These are phyloP conservation scores for Lentinula edodes DNA, from an alignment of 768 basidiomycete genomes.

Conservation along the genomic window DNA sequence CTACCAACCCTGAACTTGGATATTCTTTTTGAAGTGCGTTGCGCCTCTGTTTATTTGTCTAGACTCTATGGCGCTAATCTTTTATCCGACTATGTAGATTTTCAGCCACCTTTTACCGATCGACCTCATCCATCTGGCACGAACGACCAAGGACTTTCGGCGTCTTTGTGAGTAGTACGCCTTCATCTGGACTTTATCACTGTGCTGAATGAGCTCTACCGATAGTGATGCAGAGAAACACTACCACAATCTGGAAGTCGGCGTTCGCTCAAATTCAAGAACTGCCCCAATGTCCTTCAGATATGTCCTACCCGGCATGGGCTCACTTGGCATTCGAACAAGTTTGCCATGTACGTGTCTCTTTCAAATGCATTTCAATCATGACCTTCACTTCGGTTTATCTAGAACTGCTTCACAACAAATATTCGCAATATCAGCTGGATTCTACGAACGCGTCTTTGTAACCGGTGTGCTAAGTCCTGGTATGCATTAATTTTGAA, in stretches of 20 bases:
- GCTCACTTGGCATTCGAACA: constrained; percentile 20
- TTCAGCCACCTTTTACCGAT: constrained; percentile 20
- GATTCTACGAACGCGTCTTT: neutral
- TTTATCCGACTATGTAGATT: constrained; percentile 16
- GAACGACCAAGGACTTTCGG: constrained; percentile 25
- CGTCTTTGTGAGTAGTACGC: neutral
- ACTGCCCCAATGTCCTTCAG: constrained; percentile 19
- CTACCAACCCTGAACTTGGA: neutral
- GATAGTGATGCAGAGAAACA: constrained; percentile 6
- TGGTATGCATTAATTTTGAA: neutral
- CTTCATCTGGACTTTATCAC: no score
- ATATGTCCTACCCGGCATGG: constrained; percentile 19
- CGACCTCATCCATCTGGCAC: constrained; percentile 25
- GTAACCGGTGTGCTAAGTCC: neutral
- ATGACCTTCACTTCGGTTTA: neutral
- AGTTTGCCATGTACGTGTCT: constrained; percentile 20
- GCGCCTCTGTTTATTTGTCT: neutral
- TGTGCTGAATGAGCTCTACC: neutral
- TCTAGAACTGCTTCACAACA: neutral
- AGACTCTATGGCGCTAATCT: neutral
- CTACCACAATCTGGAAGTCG: constrained; percentile 15
- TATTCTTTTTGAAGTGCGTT: neutral
- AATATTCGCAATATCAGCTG: constrained; percentile 1
- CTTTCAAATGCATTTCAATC: neutral
- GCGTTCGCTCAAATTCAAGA: constrained; percentile 10